phyloP scores from a whole-genome alignment of 371 early-diverging fungal genomes.

The Rhizopus stolonifer region DNA sequence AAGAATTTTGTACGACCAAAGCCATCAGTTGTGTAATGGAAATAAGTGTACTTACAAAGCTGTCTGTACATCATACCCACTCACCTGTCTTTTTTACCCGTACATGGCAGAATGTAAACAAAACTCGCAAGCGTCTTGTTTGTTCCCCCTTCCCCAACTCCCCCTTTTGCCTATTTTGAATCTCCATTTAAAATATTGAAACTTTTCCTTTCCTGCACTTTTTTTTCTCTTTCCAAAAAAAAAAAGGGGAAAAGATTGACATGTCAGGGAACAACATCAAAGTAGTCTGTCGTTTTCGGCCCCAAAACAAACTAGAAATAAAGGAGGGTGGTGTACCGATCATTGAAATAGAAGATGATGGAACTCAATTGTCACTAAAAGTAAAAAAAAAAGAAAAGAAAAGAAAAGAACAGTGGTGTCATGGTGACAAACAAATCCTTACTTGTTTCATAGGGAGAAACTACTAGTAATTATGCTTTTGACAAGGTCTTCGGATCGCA shows the following conservation, averaged over 20 bases:
- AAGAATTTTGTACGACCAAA: no score
- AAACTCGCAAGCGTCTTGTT: no score
- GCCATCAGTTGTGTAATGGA: no score
- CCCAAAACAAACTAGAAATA: constrained; percentile 90
- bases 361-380: constrained; percentile 73
- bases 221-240: not conserved
- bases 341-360: constrained; percentile 81
- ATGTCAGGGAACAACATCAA: constrained; percentile 85
- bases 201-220: not conserved
- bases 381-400: constrained; percentile 26
- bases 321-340: constrained; percentile 87
- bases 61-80: no score
- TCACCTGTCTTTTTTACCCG: no score
- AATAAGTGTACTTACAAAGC: no score
- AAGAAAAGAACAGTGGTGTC: constrained; percentile 1
- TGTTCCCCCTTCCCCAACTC: no score
- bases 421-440: constrained; percentile 8
- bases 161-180: no score
- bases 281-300: constrained; percentile 96
- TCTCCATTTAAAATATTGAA: constrained; percentile 1
- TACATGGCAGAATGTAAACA: no score
- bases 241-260: not conserved
- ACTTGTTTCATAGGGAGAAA: constrained; percentile 73
- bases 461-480: constrained; percentile 81
- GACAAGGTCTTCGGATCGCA: constrained; percentile 87